These are phyloP conservation scores for Zygotorulaspora mrakii DNA, from an alignment of 1,139 yeast genomes.

Conservation along the genomic window DNA sequence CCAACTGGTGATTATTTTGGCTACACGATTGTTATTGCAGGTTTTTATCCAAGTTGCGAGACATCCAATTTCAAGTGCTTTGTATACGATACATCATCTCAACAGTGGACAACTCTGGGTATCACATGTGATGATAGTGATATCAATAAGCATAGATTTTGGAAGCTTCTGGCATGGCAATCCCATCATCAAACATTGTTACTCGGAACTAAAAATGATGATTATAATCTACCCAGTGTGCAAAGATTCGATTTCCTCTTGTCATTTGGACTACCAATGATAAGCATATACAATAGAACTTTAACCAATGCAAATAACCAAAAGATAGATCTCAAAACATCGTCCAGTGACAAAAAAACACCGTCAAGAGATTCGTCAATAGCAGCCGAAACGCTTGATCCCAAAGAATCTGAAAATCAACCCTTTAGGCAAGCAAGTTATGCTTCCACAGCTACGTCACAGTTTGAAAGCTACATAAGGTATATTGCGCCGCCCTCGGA, in stretches of 20 bases:
- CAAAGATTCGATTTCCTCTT: constrained; percentile 56
- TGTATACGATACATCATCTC: constrained; percentile 57
- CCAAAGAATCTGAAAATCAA: constrained; percentile 2
- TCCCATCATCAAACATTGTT: constrained; percentile 66
- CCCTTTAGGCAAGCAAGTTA: constrained; percentile 15
- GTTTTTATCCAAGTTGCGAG: constrained; percentile 44
- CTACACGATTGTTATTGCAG: constrained; percentile 57
- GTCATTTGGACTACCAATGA: constrained; percentile 61
- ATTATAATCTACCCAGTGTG: constrained; percentile 49
- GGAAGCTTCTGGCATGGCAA: constrained; percentile 70
- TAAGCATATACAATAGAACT: constrained; percentile 47
- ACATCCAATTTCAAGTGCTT: constrained; percentile 50
- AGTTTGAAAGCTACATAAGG: constrained; percentile 68
- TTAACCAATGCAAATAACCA: constrained; percentile 19
- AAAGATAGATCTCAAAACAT: constrained; percentile 4
- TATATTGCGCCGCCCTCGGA: constrained; percentile 69
- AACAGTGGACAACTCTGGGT: constrained; percentile 62
- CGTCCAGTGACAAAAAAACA: not conserved
- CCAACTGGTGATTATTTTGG: constrained; percentile 66
- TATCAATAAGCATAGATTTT: constrained; percentile 54
- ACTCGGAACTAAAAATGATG: constrained; percentile 48
- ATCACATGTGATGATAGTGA: constrained; percentile 51
- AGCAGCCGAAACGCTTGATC: constrained; percentile 3
- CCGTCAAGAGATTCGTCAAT: constrained; percentile 6
- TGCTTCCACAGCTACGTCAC: constrained; percentile 25